Evolutionary conservation across 2,329 filamentous ascomycete genomes (phyloP).

Genomic region (Epichloe uncinata): DNA sequence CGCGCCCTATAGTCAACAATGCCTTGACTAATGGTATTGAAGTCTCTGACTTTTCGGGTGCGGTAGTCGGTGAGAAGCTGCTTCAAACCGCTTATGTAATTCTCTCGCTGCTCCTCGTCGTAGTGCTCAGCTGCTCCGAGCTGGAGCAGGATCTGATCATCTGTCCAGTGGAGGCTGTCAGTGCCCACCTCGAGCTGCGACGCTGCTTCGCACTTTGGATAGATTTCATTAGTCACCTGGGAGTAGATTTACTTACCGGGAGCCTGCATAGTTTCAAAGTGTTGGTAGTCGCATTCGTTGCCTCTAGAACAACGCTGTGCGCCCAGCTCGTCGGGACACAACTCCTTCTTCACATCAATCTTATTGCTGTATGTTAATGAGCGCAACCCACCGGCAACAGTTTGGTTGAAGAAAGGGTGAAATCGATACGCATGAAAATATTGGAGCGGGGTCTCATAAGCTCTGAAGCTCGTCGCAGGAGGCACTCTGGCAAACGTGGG

Average conservation of each 20-base stretch:
- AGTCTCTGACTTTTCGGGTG: conserved; percentile 47
- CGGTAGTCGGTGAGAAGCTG: conserved; percentile 47
- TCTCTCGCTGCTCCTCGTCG: conserved; percentile 44
- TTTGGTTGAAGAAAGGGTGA: conserved; percentile 60
- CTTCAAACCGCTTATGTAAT: conserved; percentile 50
- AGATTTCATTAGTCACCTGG: conserved; percentile 8
- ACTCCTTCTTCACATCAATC: conserved; percentile 59
- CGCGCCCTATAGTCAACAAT: conserved; percentile 54
- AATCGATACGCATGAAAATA: conserved; percentile 83
- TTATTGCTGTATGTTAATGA: conserved; percentile 90
- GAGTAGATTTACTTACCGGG: conserved; percentile 22
- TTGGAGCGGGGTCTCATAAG: conserved; percentile 74
- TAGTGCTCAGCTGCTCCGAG: conserved; percentile 55
- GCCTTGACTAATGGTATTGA: conserved; percentile 50
- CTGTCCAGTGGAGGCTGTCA: conserved; percentile 38
- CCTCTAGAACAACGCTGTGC: conserved; percentile 60
- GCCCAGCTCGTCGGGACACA: conserved; percentile 66
- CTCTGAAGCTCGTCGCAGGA: conserved; percentile 21
- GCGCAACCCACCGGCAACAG: conserved; percentile 63
- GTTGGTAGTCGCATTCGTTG: conserved; percentile 58
- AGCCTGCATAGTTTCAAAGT: conserved; percentile 43
- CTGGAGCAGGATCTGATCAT: conserved; percentile 60
- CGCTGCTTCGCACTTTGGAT: conserved; percentile 5
- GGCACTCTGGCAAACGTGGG: conserved; percentile 11
- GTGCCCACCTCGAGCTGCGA: conserved; percentile 25